phyloP scores from a whole-genome alignment of 2,329 filamentous ascomycete genomes.

The Ceratocystis colombiana region DNA sequence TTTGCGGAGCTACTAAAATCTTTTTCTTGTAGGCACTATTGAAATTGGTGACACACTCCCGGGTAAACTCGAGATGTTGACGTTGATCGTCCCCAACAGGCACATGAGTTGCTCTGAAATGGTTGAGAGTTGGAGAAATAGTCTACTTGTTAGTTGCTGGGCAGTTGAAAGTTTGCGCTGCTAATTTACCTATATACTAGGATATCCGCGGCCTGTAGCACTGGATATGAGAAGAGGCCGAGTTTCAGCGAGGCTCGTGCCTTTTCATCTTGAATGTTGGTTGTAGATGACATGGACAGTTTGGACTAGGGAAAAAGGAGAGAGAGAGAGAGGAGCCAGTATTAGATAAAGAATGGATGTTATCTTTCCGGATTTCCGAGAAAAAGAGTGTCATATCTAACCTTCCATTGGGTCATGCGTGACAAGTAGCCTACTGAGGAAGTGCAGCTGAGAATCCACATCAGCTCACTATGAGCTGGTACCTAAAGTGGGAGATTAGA shows the following conservation, averaged over 20 bases:
- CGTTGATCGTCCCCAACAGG: slow-evolving; percentile 92
- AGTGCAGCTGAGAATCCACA: slow-evolving; percentile 93
- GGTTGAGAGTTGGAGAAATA: slow-evolving; percentile 14
- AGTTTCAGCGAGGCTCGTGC: slow-evolving; percentile 60
- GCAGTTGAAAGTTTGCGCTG: not conserved
- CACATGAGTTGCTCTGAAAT: slow-evolving; percentile 74
- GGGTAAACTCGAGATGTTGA: slow-evolving; percentile 88
- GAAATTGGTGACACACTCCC: slow-evolving; percentile 78
- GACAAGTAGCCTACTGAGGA: slow-evolving; percentile 89
- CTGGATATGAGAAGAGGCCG: slow-evolving; percentile 89
- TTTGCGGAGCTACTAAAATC: slow-evolving; percentile 55
- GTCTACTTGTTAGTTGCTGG: not conserved
- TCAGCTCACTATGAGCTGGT: slow-evolving; percentile 72
- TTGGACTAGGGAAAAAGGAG: slow-evolving; percentile 51
- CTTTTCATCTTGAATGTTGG: slow-evolving; percentile 47
- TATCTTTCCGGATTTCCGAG: not conserved
- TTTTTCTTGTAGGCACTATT: slow-evolving; percentile 58
- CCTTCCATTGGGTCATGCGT: slow-evolving; percentile 99
- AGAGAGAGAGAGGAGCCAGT: not conserved
- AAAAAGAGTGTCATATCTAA: slow-evolving; percentile 31
- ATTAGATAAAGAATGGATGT: not conserved
- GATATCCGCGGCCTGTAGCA: slow-evolving; percentile 90
- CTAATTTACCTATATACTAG: slow-evolving; percentile 60
- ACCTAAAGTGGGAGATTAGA: slow-evolving; percentile 41
- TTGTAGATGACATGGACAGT: slow-evolving; percentile 51